Evolutionary conservation across 2,329 filamentous ascomycete species (phyloP).

Genomic region (Pestalotiopsis sp.): DNA sequence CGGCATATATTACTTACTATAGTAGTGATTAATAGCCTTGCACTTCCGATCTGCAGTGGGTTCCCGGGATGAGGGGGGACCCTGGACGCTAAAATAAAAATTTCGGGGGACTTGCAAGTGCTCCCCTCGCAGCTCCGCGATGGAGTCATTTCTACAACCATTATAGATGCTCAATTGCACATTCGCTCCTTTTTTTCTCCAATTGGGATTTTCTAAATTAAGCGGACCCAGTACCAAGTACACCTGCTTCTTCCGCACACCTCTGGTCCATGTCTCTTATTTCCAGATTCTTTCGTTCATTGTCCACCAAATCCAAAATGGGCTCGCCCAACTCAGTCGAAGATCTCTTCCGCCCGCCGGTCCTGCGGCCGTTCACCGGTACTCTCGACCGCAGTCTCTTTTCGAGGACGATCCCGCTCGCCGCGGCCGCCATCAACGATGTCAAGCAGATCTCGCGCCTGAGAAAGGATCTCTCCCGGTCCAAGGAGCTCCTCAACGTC

Average conservation of each 20-base stretch:
- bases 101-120: background rate
- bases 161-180: background rate
- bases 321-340: conserved; percentile 24
- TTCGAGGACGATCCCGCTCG: conserved; percentile 70
- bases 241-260: background rate
- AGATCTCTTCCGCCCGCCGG: conserved; percentile 72
- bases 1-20: background rate
- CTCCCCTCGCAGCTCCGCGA: conserved; percentile 4
- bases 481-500: conserved; percentile 63
- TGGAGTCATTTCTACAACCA: conserved; percentile 3
- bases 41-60: conserved; percentile 2
- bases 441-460: conserved; percentile 72
- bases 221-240: background rate
- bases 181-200: background rate
- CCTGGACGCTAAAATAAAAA: background rate
- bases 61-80: background rate
- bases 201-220: background rate
- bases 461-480: conserved; percentile 64
- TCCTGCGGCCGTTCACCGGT: conserved; percentile 72
- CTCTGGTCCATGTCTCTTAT: conserved; percentile 1
- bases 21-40: conserved; percentile 3
- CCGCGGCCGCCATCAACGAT: conserved; percentile 77
- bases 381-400: conserved; percentile 84
- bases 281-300: background rate
- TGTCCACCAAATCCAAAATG: conserved; percentile 1